Conservation (phyloP, 106 monocot species). For the Dactylorhiza incarnata region DNA sequence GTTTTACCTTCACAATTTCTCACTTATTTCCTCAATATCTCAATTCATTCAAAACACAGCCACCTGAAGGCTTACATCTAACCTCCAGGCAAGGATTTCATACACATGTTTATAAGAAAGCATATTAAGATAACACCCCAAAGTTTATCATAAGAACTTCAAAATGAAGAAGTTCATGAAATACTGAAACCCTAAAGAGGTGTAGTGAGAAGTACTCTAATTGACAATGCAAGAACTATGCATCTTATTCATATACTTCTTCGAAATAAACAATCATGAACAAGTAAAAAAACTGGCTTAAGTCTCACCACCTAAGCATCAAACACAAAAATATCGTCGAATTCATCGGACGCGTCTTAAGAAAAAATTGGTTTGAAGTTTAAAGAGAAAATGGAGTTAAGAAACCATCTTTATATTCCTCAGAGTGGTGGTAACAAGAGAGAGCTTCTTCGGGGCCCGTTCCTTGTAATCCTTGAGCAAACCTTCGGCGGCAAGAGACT, state of each 20-base stretch:
- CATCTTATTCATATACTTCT: background rate
- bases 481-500: slow-evolving; percentile 55
- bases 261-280: background rate
- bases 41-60: too few species aligned
- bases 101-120: too few species aligned
- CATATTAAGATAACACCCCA: too few species aligned
- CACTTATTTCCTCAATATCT: too few species aligned
- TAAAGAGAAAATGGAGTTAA: background rate
- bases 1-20: too few species aligned
- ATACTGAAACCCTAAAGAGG: too few species aligned
- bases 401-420: slow-evolving; percentile 73
- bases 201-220: too few species aligned
- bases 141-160: too few species aligned
- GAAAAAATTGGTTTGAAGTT: background rate
- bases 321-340: background rate
- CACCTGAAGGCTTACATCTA: too few species aligned
- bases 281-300: background rate
- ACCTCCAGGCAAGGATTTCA: too few species aligned
- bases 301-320: background rate
- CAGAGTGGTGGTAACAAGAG: slow-evolving; percentile 48
- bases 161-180: too few species aligned
- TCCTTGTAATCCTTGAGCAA: slow-evolving; percentile 71
- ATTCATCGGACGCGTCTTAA: background rate
- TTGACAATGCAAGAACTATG: too few species aligned
- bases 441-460: slow-evolving; percentile 54